phyloP scores from a whole-genome alignment of 495 filamentous ascomycete genomes.

The Aspergillus saccharolyticus region DNA sequence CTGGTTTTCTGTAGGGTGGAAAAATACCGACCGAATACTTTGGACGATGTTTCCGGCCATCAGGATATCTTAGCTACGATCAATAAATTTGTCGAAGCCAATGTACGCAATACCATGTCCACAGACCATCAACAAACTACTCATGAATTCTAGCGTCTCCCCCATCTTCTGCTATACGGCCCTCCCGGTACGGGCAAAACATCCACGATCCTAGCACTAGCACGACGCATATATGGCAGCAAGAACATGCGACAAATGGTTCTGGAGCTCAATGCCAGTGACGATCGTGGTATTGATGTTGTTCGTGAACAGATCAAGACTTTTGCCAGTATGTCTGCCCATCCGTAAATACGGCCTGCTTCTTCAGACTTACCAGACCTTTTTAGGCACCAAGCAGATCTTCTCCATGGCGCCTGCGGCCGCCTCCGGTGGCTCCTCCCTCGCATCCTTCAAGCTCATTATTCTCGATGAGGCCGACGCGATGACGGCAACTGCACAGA shows the following conservation, averaged over 20 bases:
- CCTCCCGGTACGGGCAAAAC: slow-evolving; percentile 98
- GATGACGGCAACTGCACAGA: slow-evolving; percentile 95
- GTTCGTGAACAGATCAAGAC: slow-evolving; percentile 99
- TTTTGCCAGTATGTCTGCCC: slow-evolving; percentile 63
- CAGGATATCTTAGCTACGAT: slow-evolving; percentile 96
- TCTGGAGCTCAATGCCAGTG: slow-evolving; percentile 91
- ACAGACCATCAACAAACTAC: slow-evolving; percentile 4
- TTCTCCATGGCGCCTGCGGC: slow-evolving; percentile 51
- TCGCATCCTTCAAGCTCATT: slow-evolving; percentile 88
- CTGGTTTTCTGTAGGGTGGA: slow-evolving; percentile 67
- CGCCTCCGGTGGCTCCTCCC: slow-evolving; percentile 40
- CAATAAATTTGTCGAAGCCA: slow-evolving; percentile 91
- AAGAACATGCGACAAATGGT: slow-evolving; percentile 98
- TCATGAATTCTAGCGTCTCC: slow-evolving; percentile 55
- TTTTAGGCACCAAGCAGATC: slow-evolving; percentile 64
- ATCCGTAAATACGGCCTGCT: not conserved
- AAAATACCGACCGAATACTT: slow-evolving; percentile 86
- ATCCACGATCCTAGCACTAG: slow-evolving; percentile 89
- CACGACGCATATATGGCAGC: slow-evolving; percentile 83
- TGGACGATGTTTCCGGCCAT: slow-evolving; percentile 94
- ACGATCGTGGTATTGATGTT: slow-evolving; percentile 97
- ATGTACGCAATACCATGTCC: slow-evolving; percentile 44
- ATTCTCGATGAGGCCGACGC: slow-evolving; percentile 97
- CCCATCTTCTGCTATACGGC: slow-evolving; percentile 96
- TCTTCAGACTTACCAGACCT: slow-evolving; percentile 33